phyloP scores from a whole-genome alignment of 495 filamentous ascomycete species.

The Friedmanniomyces endolithicus region DNA sequence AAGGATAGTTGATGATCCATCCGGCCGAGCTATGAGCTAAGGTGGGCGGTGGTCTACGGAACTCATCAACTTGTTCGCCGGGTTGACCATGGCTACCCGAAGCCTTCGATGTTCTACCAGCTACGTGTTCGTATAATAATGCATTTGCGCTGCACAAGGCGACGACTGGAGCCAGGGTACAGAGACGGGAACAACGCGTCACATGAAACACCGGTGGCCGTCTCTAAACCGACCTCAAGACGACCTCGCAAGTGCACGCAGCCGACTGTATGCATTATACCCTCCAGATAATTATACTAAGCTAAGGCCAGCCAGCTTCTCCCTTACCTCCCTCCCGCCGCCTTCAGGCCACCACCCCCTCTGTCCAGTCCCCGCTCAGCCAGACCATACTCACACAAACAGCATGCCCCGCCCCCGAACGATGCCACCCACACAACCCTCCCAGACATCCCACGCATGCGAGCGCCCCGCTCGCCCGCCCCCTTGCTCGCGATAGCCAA shows the following conservation, averaged over 20 bases:
- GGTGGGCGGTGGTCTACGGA: too few species aligned
- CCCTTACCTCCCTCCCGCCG: not conserved
- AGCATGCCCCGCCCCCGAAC: not conserved
- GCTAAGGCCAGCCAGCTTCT: constrained; percentile 2
- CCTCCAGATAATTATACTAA: constrained; percentile 10
- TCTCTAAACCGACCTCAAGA: not conserved
- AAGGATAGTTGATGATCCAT: not conserved
- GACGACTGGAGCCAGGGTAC: too few species aligned
- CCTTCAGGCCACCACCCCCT: not conserved
- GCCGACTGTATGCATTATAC: not conserved
- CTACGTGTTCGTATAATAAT: too few species aligned
- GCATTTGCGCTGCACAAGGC: too few species aligned
- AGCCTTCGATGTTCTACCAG: too few species aligned
- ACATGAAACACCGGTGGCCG: not conserved
- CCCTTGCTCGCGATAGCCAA: not conserved
- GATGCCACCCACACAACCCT: not conserved
- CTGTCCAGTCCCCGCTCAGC: not conserved
- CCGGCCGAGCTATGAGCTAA: not conserved
- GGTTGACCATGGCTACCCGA: too few species aligned
- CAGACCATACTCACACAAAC: not conserved
- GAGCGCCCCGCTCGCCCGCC: not conserved
- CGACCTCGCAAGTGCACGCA: not conserved
- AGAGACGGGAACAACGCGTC: too few species aligned
- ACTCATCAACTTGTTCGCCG: too few species aligned
- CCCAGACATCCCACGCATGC: not conserved